Evolutionary conservation across 2,329 filamentous ascomycete genomes (phyloP), one percentile per base, ranked within the genome.

Genomic region (Talaromyces amestolkiae): DNA sequence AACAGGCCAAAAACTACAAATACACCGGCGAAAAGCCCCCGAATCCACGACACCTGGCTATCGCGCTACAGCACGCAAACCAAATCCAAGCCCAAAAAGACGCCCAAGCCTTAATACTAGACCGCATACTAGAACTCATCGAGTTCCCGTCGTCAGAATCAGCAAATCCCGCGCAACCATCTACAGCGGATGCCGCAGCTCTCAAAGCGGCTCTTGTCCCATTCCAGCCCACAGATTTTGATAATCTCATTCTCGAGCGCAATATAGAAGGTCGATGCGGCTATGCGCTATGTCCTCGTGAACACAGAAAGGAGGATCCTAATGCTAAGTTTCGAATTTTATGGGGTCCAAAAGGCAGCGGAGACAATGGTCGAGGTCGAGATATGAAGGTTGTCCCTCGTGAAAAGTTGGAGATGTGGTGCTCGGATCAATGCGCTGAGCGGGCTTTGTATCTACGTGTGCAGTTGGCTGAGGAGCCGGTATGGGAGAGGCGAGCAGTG

Each of bases 141-240:
- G 88, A 86, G 64, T 82, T 84, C 58, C 87, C 90, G 9, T 78
- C 85, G 1, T 78, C 76, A 75, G 84, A 67, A 35, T 76, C 80
- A 53, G 82, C 84, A 53, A 80, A 85, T 71, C 80, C 86, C 33
- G 79, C 80, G 19, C 75, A 79, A 2, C 86, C 87, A 2, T 82
- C 87, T 7, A 72, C 84, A 0, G 75, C 84, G 37, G 92, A 97
- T 74, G 84, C 84, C 1, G 75, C 79, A 45, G 80, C 81, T 63
- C 93, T 98, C 79, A 88, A 89, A 71, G 74, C 81, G 3, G 84
- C 87, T 41, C 80, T 98, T 27, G 80, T 84, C 10, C 83, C 87
- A 51, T 98, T 97, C 78, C 91, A 94, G 75, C 92, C 93, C 0
- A 84, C 86, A 62, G 94, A 99, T 80, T 96, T 96, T 80, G 92